Evolutionary conservation across 345 rosid species (phyloP), one percentile per base, ranked within the genome.

Genomic region (Dipteronia sinensis): DNA sequence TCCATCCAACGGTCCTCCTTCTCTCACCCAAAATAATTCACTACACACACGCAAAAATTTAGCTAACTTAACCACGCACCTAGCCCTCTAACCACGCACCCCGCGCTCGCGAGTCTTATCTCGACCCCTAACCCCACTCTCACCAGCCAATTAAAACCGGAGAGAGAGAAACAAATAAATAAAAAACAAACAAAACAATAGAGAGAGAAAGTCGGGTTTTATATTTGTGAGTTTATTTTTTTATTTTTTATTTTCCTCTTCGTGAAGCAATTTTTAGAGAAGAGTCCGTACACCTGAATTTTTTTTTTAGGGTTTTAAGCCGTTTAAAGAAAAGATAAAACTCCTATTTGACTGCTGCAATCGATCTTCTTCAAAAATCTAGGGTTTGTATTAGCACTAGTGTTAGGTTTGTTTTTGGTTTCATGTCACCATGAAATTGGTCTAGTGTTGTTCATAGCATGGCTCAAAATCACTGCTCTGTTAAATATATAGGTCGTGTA

Each of bases 1-100:
- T 9, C 34, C 56, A 88, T 85, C 88, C 76, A 67, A 84, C 86
- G 84, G 81, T 11, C 16, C 17, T 65, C 6, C 29, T 51, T 56
- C 51, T 62, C 77, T 67, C 27, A 59, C 27, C 12, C 62, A 6
- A 56, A 78, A 63, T 80, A 76, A 79, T 62, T 74, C 77, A 62
- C 73, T 9, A 9, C 11, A 42, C 11, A 11, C 46, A 8, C 46
- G 10, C 61, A 15, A 17, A 17, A 7, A n/a, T 15, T 22, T 11
- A 15, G 15, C 59, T 1, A 6, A 42, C 10, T 64, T 19, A 7
- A 8, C 34, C 55, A 13, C 47, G 46, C 61, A 19, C 75, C 59
- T 22, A 76, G 61, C 80, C 77, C 71, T 71, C 71, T 71, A 73
- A 68, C 78, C 72, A 59, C 61, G 77, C 27, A 58, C 83, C 62